phyloP scores from a whole-genome alignment of 768 basidiomycete genomes.

The Phylloporus sp. region DNA sequence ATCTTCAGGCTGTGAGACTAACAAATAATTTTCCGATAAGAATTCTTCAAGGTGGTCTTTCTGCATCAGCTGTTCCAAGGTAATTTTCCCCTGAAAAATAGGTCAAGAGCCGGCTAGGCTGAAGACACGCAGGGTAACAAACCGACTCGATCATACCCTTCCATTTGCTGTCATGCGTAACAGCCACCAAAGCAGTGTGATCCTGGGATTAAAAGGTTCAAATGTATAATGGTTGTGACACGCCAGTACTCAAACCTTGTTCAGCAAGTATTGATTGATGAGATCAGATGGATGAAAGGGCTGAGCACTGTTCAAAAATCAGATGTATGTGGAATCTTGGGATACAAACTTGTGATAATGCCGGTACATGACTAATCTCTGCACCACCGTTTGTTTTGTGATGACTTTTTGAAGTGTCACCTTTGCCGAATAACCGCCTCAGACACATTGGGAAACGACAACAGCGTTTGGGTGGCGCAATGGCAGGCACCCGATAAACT shows the following conservation, averaged over 20 bases:
- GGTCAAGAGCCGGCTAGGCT: background rate
- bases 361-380: constrained; percentile 1
- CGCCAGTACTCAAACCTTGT: background rate
- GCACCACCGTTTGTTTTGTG: too few relatives aligned
- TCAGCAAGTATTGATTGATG: constrained; percentile 11
- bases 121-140: background rate
- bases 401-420: too few relatives aligned
- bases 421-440: too few relatives aligned
- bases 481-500: background rate
- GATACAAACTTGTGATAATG: background rate
- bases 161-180: constrained; percentile 11
- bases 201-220: background rate
- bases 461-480: too few relatives aligned
- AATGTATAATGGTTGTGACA: background rate
- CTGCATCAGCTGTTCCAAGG: background rate
- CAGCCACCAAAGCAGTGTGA: background rate
- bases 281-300: constrained; percentile 12
- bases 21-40: background rate
- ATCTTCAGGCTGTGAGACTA: background rate
- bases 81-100: background rate
- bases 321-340: background rate
- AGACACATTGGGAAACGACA: too few relatives aligned
- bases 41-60: background rate
- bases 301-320: background rate
- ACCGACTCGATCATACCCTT: constrained; percentile 2